Conservation (phyloP, 1,284 basidiomycete genomes). For the Moniliella sp. region DNA sequence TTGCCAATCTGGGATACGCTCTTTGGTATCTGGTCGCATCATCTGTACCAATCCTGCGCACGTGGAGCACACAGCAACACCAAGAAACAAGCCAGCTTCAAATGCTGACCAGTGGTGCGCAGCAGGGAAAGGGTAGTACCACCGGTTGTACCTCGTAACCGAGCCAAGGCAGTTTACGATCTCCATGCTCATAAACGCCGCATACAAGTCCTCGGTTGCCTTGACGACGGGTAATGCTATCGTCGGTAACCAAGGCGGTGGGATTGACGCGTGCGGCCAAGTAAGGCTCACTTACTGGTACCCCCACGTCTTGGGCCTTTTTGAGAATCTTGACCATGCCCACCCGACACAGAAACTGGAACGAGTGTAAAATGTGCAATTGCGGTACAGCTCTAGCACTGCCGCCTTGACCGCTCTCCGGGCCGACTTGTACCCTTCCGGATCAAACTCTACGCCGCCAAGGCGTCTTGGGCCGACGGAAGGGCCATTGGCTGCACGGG, state of each 20-base stretch:
- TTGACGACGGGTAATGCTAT: conserved; percentile 44
- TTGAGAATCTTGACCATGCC: no score
- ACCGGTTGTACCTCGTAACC: conserved; percentile 42
- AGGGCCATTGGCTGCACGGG: no score
- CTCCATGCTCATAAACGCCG: conserved; percentile 45
- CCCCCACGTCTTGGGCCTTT: no score
- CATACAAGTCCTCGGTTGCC: conserved; percentile 8
- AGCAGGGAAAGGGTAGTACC: no score
- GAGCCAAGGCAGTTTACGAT: conserved; percentile 55
- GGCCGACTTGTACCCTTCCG: no score
- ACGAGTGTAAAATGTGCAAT: no score
- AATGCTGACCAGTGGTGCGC: conserved; percentile 48
- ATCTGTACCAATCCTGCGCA: conserved; percentile 49
- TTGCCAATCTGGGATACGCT: conserved; percentile 48
- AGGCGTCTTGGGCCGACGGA: no score
- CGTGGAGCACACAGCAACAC: conserved; percentile 55
- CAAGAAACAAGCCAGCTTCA: conserved; percentile 48
- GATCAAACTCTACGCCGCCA: no score
- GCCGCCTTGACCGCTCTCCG: no score
- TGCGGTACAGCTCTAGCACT: no score
- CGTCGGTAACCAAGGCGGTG: conserved; percentile 39
- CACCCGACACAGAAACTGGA: no score
- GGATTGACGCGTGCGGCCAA: conserved; percentile 48
- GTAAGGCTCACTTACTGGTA: conserved; percentile 48
- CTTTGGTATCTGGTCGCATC: conserved; percentile 43